These are phyloP conservation scores for Zygoascus biomembranicola DNA, from an alignment of 805 yeast species.

Conservation along the genomic window DNA sequence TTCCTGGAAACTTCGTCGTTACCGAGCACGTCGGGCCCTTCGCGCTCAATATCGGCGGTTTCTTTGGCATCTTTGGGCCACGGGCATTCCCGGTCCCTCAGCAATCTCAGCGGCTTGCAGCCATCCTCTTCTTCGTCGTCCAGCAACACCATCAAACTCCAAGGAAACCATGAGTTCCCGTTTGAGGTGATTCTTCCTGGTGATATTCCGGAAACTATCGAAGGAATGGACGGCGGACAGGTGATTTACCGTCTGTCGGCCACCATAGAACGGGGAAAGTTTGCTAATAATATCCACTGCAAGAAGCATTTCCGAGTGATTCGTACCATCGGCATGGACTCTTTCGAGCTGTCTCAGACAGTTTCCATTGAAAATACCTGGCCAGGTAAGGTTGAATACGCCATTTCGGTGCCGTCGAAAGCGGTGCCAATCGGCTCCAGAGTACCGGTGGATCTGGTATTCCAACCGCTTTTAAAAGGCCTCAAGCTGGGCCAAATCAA, in stretches of 20 bases:
- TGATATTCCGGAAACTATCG: slow-evolving; percentile 74
- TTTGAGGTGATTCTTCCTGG: slow-evolving; percentile 84
- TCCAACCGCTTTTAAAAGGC: slow-evolving; percentile 80
- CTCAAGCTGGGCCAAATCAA: slow-evolving; percentile 66
- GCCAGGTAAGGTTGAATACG: slow-evolving; percentile 90
- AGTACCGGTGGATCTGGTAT: slow-evolving; percentile 55
- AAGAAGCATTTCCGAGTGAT: slow-evolving; percentile 72
- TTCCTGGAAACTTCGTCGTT: slow-evolving; percentile 16
- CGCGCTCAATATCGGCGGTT: neutral
- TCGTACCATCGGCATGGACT: slow-evolving; percentile 80
- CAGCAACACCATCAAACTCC: slow-evolving; percentile 10
- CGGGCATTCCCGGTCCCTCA: neutral
- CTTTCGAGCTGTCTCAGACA: slow-evolving; percentile 81
- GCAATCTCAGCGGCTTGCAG: neutral
- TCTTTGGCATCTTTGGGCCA: neutral
- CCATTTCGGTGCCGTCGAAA: slow-evolving; percentile 75
- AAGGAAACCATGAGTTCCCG: slow-evolving; percentile 85
- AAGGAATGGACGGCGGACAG: slow-evolving; percentile 54
- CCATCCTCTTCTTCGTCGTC: slow-evolving; percentile 3
- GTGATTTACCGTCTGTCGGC: slow-evolving; percentile 70
- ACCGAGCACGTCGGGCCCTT: neutral
- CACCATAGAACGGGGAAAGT: slow-evolving; percentile 72
- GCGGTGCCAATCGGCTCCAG: slow-evolving; percentile 87
- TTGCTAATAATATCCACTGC: slow-evolving; percentile 53
- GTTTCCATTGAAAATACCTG: slow-evolving; percentile 91